Percentiles rank a stretch among this genome's conserved stretches.
Evolutionary conservation across 2,329 filamentous ascomycete species (phyloP).

Genomic region (Hymenoscyphus salicellus): DNA sequence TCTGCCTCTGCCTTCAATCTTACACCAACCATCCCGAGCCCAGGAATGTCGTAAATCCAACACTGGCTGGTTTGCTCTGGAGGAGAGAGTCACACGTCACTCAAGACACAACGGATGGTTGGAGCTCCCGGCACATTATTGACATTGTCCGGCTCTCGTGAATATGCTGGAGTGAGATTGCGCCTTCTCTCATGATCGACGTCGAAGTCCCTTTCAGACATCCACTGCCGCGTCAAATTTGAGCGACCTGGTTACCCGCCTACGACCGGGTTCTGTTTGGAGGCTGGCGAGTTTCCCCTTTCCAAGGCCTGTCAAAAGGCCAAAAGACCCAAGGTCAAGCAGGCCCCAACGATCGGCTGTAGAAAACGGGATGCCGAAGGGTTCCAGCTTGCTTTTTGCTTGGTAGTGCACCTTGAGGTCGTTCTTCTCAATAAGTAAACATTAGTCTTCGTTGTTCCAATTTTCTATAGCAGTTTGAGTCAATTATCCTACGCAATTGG

Average conservation of each 20-base stretch:
- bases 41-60: background rate
- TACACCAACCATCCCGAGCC: background rate
- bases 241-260: background rate
- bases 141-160: slow-evolving; percentile 1
- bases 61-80: background rate
- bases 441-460: no score
- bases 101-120: slow-evolving; percentile 3
- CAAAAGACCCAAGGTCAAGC: slow-evolving; percentile 1
- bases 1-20: background rate
- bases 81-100: background rate
- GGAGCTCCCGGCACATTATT: background rate
- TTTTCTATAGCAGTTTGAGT: background rate
- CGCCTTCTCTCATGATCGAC: slow-evolving; percentile 13
- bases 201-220: slow-evolving; percentile 4
- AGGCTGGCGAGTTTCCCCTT: slow-evolving; percentile 5
- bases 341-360: background rate
- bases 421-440: no score
- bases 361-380: background rate
- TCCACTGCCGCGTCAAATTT: slow-evolving; percentile 13
- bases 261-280: background rate
- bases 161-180: slow-evolving; percentile 5
- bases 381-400: slow-evolving; percentile 4
- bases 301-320: background rate
- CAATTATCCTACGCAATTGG: no score
- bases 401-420: background rate